A percentile compares a stretch with the other conserved stretches of the same genome.
These are phyloP conservation scores for Asterionellopsis glacialis DNA, from an alignment of 108 stramenopile species.

Conservation along the genomic window DNA sequence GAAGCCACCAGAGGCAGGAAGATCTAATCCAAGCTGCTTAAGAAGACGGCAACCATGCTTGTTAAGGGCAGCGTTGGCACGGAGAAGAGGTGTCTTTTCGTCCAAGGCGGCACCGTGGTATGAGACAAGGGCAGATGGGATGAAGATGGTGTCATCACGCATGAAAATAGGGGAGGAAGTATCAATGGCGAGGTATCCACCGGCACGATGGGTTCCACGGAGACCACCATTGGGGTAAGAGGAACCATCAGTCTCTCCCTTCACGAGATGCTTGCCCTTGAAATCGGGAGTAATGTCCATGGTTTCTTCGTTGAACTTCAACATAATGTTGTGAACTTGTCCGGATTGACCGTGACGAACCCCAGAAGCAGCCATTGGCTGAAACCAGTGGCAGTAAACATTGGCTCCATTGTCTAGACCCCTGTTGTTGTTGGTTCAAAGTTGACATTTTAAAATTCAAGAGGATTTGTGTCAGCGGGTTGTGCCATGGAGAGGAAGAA, in stretches of 20 bases:
- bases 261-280: slow-evolving; percentile 88
- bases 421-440: slow-evolving; percentile 32
- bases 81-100: slow-evolving; percentile 94
- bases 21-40: slow-evolving; percentile 67
- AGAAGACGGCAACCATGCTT: slow-evolving; percentile 81
- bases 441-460: background rate
- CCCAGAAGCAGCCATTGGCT: slow-evolving; percentile 87
- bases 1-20: slow-evolving; percentile 26
- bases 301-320: slow-evolving; percentile 74
- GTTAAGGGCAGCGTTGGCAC: slow-evolving; percentile 86
- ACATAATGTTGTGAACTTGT: slow-evolving; percentile 94
- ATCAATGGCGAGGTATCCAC: slow-evolving; percentile 90
- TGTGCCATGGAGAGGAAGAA: no score
- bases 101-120: slow-evolving; percentile 93
- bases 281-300: slow-evolving; percentile 85
- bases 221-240: slow-evolving; percentile 95
- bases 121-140: slow-evolving; percentile 88
- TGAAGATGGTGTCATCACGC: slow-evolving; percentile 91
- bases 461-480: background rate
- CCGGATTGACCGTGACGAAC: slow-evolving; percentile 90
- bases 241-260: slow-evolving; percentile 94
- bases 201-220: slow-evolving; percentile 89
- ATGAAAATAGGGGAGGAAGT: slow-evolving; percentile 87
- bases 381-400: slow-evolving; percentile 96
- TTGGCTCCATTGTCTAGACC: slow-evolving; percentile 90